A percentile compares a stretch with the other conserved stretches of the same genome.
phyloP scores from a whole-genome alignment of 768 basidiomycete species.

The Cystofilobasidium bisporidii region DNA sequence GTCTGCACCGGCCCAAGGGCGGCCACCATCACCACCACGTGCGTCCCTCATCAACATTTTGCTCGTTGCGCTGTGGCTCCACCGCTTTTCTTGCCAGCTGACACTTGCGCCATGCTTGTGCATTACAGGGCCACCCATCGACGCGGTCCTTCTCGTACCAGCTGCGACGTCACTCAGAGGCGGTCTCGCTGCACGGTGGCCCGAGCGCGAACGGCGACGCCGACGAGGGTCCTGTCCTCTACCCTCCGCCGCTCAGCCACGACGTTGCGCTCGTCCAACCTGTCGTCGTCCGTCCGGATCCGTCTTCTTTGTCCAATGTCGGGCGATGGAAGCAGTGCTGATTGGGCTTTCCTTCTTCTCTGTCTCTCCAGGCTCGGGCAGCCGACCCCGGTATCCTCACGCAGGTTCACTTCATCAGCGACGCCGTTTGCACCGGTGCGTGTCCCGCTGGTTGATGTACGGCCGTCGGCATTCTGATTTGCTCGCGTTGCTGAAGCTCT shows the following conservation, averaged over 20 bases:
- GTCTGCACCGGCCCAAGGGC: conserved; percentile 72
- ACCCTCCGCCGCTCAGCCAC: conserved; percentile 79
- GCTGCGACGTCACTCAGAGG: conserved; percentile 10
- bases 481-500: neutral
- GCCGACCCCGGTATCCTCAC: conserved; percentile 72
- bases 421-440: conserved; percentile 56
- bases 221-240: conserved; percentile 45
- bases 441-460: too few relatives aligned
- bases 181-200: neutral
- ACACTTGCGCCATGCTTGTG: conserved; percentile 52
- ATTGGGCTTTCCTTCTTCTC: too few relatives aligned
- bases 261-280: conserved; percentile 86
- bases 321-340: too few relatives aligned
- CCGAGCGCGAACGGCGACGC: neutral
- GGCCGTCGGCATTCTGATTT: too few relatives aligned
- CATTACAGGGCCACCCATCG: conserved; percentile 35
- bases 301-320: too few relatives aligned
- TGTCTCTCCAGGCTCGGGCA: conserved; percentile 69
- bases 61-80: too few relatives aligned
- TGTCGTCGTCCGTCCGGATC: conserved; percentile 60
- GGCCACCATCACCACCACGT: conserved; percentile 37
- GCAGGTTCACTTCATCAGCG: conserved; percentile 64
- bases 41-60: too few relatives aligned
- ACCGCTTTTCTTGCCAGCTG: conserved; percentile 62
- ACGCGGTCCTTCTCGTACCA: conserved; percentile 30